phyloP scores from a whole-genome alignment of 2,329 filamentous ascomycete species.

The Neurospora crassa region DNA sequence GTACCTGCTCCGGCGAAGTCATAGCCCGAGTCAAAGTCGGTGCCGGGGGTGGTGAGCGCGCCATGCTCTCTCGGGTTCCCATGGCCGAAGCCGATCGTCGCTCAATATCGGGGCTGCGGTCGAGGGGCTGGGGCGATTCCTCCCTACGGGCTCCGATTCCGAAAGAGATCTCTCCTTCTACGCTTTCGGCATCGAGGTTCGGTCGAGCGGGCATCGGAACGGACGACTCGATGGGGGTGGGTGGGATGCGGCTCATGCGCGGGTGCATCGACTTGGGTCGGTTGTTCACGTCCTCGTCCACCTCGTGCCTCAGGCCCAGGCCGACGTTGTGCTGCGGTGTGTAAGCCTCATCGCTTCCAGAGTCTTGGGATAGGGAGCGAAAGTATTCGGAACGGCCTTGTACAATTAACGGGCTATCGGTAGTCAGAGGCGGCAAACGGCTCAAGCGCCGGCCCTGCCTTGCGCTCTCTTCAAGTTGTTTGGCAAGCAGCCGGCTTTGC shows the following conservation, averaged over 20 bases:
- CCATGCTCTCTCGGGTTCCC: slow-evolving; percentile 24
- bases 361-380: slow-evolving; percentile 61
- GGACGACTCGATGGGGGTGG: slow-evolving; percentile 34
- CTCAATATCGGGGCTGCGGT: slow-evolving; percentile 20
- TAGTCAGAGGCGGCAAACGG: slow-evolving; percentile 71
- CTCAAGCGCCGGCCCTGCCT: slow-evolving; percentile 64
- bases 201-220: slow-evolving; percentile 35
- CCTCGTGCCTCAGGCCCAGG: slow-evolving; percentile 41
- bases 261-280: slow-evolving; percentile 69
- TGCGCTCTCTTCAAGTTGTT: slow-evolving; percentile 72
- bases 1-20: slow-evolving; percentile 35
- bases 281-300: slow-evolving; percentile 45
- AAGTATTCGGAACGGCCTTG: slow-evolving; percentile 75
- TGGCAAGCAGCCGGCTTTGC: slow-evolving; percentile 79
- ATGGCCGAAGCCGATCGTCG: slow-evolving; percentile 13
- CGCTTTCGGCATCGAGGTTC: slow-evolving; percentile 28
- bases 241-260: slow-evolving; percentile 55
- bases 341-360: slow-evolving; percentile 37
- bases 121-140: slow-evolving; percentile 46
- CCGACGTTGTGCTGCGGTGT: slow-evolving; percentile 29
- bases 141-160: slow-evolving; percentile 48
- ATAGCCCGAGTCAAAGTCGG: slow-evolving; percentile 17
- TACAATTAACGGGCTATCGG: slow-evolving; percentile 67
- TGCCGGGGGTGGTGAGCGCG: slow-evolving; percentile 25
- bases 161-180: slow-evolving; percentile 34